Evolutionary conservation across 345 rosid genomes (phyloP), one percentile per base, ranked within the genome.

Genomic region (Linum lewisii): DNA sequence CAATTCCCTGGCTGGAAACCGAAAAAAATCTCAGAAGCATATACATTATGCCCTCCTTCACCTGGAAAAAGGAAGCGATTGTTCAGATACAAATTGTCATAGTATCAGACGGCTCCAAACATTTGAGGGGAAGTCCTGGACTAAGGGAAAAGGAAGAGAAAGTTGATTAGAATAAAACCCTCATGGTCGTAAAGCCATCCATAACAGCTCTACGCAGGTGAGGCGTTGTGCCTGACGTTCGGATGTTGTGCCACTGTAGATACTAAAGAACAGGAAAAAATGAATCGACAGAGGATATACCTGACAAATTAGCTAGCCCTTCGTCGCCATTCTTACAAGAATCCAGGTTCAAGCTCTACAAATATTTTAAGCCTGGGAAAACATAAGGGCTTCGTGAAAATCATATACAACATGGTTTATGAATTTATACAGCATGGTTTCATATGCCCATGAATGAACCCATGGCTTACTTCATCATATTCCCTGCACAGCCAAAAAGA

Each of bases 31-130:
- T 29, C n/a, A n/a, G n/a, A n/a, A n/a, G n/a, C n/a, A n/a, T n/a
- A 29, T 5, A 29, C 5, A 29, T 29, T 29, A 1, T 29, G 34
- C 34, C 4, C 34, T n/a, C n/a, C n/a, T 29, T 29, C 34, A 29
- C 7, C 34, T 29, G 34, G 34, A 29, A 29, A 29, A 3, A 5
- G 0, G 2, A 29, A 29, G 1, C 7, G 7, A 29, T 29, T 29
- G 7, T 29, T 29, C 34, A 4, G 34, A 29, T 29, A 29, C 5
- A 4, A 29, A 29, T 29, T 29, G 34, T 29, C 34, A 29, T 4
- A 2, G 98, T 88, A 59, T 92, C 96, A 5, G 96, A 84, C 79
- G 88, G 64, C 82, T 76, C 98, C 81, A 84, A 80, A 65, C 80
- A 80, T 79, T 83, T 92, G 77, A 91, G 72, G 22, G 51, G 65